Evolutionary conservation across 495 filamentous ascomycete species (phyloP), one percentile per base, ranked within the genome.

Genomic region (Aspergillus campestris): DNA sequence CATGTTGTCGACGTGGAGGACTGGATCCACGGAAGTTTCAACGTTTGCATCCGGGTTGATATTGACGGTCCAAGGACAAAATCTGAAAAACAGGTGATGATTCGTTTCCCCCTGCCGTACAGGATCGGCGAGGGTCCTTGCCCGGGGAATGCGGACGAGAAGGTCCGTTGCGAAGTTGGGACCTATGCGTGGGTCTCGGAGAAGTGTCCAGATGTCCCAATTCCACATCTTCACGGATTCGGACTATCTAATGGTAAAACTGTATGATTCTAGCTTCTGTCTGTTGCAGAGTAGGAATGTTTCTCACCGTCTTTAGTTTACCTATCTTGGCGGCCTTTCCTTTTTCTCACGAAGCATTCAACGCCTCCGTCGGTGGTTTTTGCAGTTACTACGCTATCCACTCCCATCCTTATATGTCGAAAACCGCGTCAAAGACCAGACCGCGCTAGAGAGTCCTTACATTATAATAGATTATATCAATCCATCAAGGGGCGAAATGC

Each of bases 61-160:
- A 50, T 67, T 45, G 14, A 44, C 1, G 51, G 51, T 2, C 41
- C 11, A 12, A 54, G 44, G 29, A 18, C 38, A 14, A 43, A 50
- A 8, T 31, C 42, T 31, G 50, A 48, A 29, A 45, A 57, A 35
- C 56, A 53, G 31, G 52, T 65, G 13, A 45, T 67, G 5, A 44
- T 69, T 48, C 58, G 65, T 24, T 64, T 61, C 53, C 65, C 65
- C 42, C 42, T 69, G 32, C 62, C 60, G 31, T 62, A 69, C 49
- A 58, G 58, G 29, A 40, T 66, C 42, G 65, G 56, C 18, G 65
- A 67, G 42, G 51, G 31, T 38, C 53, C 49, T 42, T 42, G 50
- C 30, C 58, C 64, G 36, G 62, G 62, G 48, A 69, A 60, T 53
- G 49, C 50, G 6, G 58, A 69, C 40, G 61, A 69, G 40, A 69